Conservation (phyloP, 2,329 filamentous ascomycete genomes). For the Venturia nashicola region DNA sequence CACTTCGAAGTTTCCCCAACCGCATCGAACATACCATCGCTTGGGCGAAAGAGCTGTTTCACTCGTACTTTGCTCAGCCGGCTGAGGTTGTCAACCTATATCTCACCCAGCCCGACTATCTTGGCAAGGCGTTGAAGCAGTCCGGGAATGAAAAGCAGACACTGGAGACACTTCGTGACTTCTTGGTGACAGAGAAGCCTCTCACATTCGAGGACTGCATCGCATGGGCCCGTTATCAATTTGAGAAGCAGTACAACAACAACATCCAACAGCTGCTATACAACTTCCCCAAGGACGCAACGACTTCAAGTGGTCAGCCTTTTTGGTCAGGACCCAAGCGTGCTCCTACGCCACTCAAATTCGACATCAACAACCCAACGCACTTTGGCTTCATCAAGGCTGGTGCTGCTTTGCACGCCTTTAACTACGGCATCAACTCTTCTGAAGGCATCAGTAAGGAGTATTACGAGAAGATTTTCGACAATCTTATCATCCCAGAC, state of each 20-base stretch:
- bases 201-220: constrained; percentile 92
- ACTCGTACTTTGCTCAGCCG: constrained; percentile 84
- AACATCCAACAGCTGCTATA: constrained; percentile 88
- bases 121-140: constrained; percentile 78
- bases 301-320: constrained; percentile 72
- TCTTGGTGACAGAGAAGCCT: constrained; percentile 82
- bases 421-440: constrained; percentile 87
- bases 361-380: constrained; percentile 70
- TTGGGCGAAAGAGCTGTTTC: constrained; percentile 93
- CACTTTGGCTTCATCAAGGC: constrained; percentile 83
- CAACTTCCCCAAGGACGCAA: constrained; percentile 94
- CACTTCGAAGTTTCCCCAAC: constrained; percentile 92
- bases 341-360: constrained; percentile 81
- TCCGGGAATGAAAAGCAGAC: constrained; percentile 92
- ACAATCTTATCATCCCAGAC: constrained; percentile 90
- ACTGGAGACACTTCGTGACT: constrained; percentile 79
- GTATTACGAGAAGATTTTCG: constrained; percentile 67
- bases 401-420: constrained; percentile 85
- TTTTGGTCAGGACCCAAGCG: constrained; percentile 99
- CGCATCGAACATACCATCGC: constrained; percentile 98
- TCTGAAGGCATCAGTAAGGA: constrained; percentile 58
- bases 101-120: constrained; percentile 79
- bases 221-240: constrained; percentile 83
- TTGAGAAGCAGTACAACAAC: constrained; percentile 95
- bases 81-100: constrained; percentile 93